Conservation (phyloP, 345 rosid genomes). For the Iberis pinnata region DNA sequence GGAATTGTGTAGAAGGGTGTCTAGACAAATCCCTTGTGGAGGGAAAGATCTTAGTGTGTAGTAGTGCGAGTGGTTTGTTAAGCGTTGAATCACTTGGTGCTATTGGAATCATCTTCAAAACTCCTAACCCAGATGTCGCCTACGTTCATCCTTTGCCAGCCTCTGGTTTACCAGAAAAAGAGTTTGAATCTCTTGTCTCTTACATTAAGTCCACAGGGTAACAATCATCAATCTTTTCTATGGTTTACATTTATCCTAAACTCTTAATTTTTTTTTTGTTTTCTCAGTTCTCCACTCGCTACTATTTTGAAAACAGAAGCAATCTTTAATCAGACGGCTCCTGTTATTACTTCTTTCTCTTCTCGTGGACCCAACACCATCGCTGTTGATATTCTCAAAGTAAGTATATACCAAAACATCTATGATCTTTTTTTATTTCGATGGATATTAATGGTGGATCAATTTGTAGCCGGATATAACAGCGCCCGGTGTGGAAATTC, state of each 20-base stretch:
- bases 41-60: constrained; percentile 30
- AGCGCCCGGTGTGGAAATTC: constrained; percentile 42
- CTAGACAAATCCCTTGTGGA: neutral
- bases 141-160: constrained; percentile 18
- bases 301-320: constrained; percentile 24
- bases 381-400: constrained; percentile 26
- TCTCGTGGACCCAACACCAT: constrained; percentile 31
- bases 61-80: neutral
- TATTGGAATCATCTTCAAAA: constrained; percentile 12
- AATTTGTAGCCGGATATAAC: constrained; percentile 39
- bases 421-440: too few species aligned
- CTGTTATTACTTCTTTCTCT: constrained; percentile 28
- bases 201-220: constrained; percentile 34
- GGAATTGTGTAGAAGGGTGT: neutral
- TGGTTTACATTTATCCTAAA: too few species aligned
- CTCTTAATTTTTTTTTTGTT: too few species aligned
- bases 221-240: constrained; percentile 1
- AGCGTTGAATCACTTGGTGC: constrained; percentile 7
- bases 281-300: constrained; percentile 17
- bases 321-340: constrained; percentile 19
- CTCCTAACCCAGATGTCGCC: neutral
- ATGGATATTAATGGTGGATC: too few species aligned
- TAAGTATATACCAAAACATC: too few species aligned
- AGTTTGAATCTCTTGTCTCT: constrained; percentile 12
- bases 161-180: neutral